These are phyloP conservation scores for Lipomyces yamanashiensis DNA, from an alignment of 805 yeast species.

Conservation along the genomic window DNA sequence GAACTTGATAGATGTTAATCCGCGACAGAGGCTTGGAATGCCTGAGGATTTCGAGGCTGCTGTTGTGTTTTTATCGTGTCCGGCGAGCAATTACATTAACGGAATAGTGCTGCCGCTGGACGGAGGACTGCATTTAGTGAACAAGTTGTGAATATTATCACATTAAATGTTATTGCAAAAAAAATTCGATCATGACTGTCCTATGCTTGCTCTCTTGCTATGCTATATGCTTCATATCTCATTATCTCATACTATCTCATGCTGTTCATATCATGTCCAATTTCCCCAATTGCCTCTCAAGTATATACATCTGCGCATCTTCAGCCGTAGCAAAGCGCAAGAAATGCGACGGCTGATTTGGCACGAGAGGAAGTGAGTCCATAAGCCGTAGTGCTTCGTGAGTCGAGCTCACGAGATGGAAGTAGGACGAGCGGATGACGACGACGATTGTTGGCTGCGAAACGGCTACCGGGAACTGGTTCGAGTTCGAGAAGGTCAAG, in stretches of 20 bases:
- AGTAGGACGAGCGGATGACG: conserved; percentile 15
- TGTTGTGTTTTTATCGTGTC: conserved; percentile 60
- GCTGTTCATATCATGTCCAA: neutral
- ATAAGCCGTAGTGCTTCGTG: conserved; percentile 13
- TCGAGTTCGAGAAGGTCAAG: neutral
- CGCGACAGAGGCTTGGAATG: conserved; percentile 65
- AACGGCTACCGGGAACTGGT: neutral
- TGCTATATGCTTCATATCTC: too few species aligned
- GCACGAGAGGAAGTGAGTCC: neutral
- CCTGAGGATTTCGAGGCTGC: conserved; percentile 63
- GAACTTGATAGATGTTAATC: conserved; percentile 55
- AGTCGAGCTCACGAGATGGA: conserved; percentile 14
- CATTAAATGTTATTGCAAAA: too few species aligned
- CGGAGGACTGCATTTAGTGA: conserved; percentile 64
- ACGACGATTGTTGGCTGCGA: conserved; percentile 8
- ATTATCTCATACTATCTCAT: too few species aligned
- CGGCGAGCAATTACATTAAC: conserved; percentile 64
- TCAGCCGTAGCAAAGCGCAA: conserved; percentile 18
- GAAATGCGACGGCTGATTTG: conserved; percentile 15
- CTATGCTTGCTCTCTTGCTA: too few species aligned
- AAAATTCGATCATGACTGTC: too few species aligned
- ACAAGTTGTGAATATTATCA: conserved; percentile 35
- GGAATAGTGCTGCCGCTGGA: conserved; percentile 72
- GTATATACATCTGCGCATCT: conserved; percentile 20
- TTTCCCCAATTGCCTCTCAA: conserved; percentile 10